Evolutionary conservation across 78 protist genomes (phyloP).

Genomic region (Cavenderia fasciculata): DNA sequence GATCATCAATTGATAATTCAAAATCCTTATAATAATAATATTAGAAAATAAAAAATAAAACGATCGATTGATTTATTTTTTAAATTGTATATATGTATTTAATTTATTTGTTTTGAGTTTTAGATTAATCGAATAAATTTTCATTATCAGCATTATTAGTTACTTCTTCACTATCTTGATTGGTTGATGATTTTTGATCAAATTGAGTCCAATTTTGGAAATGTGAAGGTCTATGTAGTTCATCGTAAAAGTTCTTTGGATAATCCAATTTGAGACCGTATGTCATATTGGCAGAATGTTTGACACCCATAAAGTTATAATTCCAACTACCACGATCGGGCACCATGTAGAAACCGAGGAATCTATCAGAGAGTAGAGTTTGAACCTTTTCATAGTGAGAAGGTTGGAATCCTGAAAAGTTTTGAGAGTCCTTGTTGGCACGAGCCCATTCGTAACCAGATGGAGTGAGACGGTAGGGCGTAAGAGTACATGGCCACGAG

Average conservation of each 20-base stretch:
- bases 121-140: conserved; percentile 52
- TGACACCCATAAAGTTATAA: conserved; percentile 98
- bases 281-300: conserved; percentile 90
- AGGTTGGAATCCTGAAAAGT: conserved; percentile 94
- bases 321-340: conserved; percentile 98
- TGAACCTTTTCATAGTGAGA: conserved; percentile 93
- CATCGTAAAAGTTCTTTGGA: conserved; percentile 98
- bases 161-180: conserved; percentile 13
- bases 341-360: conserved; percentile 96
- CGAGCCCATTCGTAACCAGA: conserved; percentile 98
- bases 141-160: conserved; percentile 34
- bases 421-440: conserved; percentile 86
- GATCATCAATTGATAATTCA: too few species aligned
- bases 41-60: too few species aligned
- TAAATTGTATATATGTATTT: background rate
- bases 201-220: conserved; percentile 86
- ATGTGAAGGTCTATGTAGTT: conserved; percentile 97
- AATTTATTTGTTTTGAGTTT: background rate
- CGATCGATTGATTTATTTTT: too few species aligned
- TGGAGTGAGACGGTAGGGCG: conserved; percentile 95
- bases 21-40: too few species aligned
- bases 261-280: conserved; percentile 94
- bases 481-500: conserved; percentile 95
- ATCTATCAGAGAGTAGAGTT: conserved; percentile 96
- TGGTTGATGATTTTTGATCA: background rate